Base-by-base conservation (phyloP, 2,329 filamentous ascomycete species). In the Ascochyta rabiei region DNA sequence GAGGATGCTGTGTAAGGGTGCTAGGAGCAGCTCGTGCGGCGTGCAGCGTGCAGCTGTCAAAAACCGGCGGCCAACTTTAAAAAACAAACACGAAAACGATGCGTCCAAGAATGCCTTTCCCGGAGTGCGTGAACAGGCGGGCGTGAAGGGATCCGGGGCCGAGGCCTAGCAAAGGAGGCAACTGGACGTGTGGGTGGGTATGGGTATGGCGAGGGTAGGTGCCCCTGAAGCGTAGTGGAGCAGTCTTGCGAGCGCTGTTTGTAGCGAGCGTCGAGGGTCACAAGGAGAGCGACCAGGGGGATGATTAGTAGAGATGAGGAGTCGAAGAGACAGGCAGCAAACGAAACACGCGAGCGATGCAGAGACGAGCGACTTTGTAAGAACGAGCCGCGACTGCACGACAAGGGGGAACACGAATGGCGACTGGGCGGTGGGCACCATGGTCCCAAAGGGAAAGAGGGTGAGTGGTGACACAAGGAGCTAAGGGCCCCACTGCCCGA, bases 1-100 rank as follows among this genome's bases (percentile, higher is more conserved):
- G 26, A 34, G 53, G 64, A 67, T 69, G 68, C 69, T 47, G 71
- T 71, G 67, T 67, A 68, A 71, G 63, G 70, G 47, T 62, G 63
- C 66, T 60, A 63, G 61, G 39, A 42, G 63, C 53, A 42, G 65
- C 56, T 52, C 53, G 42, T 51, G 53, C 53, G 46, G 47, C 41
- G 52, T 45, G 51, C 9, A 30, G 28, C 35, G 62, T 67, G 59
- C 64, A 68, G 67, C 63, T 67, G 64, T 70, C 69, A 64, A 62
- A 49, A 34, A 43, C 40, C 21, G 34, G 43, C 49, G 33, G 50
- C 55, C 43, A 45, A 47, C 47, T 30, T 42, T 34, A 44, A 47
- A 44, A 30, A 30, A 37, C 50, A 8, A 16, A 18, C 12, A 12
- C n/a, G n/a, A 34, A 39, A 28, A 33, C 39, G 26, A 23, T 35